Conservation (phyloP, 768 basidiomycete species). For the Podaxis sp. region DNA sequence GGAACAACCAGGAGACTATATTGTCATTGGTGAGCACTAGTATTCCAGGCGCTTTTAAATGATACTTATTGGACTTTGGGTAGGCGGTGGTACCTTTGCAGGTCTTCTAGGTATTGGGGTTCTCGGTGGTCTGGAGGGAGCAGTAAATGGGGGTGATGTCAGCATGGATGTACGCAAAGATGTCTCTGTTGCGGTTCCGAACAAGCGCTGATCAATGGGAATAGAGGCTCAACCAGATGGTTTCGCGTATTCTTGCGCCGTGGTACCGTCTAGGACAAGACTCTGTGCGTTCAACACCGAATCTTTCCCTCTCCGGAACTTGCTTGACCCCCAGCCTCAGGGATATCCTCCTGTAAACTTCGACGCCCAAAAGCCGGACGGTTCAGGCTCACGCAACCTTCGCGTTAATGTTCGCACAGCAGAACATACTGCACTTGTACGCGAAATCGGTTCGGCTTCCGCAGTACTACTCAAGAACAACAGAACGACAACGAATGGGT, state of each 20-base stretch:
- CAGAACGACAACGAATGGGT: conserved; percentile 35
- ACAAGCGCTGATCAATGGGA: neutral
- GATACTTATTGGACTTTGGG: neutral
- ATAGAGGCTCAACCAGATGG: conserved; percentile 48
- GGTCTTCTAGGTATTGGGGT: conserved; percentile 5
- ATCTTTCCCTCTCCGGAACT: neutral
- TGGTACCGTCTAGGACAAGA: conserved; percentile 52
- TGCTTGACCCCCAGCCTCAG: conserved; percentile 20
- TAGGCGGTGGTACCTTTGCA: conserved; percentile 40
- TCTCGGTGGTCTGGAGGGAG: conserved; percentile 26
- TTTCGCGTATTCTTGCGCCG: conserved; percentile 40
- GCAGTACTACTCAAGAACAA: conserved; percentile 72
- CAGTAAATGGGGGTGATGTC: conserved; percentile 36
- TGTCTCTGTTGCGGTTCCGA: neutral
- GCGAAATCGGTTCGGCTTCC: conserved; percentile 64
- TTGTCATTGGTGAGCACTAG: conserved; percentile 36
- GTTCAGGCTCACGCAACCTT: conserved; percentile 43
- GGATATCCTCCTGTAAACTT: conserved; percentile 47
- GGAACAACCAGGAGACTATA: conserved; percentile 52
- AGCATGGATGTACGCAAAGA: conserved; percentile 26
- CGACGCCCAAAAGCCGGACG: conserved; percentile 45
- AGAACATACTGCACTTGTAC: conserved; percentile 49
- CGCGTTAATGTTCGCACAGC: conserved; percentile 42
- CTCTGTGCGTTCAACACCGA: conserved; percentile 25
- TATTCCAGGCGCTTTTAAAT: neutral